Evolutionary conservation across 139 green algal genomes (phyloP), one percentile per base, ranked within the genome.

Genomic region (Coelastrella sp.): DNA sequence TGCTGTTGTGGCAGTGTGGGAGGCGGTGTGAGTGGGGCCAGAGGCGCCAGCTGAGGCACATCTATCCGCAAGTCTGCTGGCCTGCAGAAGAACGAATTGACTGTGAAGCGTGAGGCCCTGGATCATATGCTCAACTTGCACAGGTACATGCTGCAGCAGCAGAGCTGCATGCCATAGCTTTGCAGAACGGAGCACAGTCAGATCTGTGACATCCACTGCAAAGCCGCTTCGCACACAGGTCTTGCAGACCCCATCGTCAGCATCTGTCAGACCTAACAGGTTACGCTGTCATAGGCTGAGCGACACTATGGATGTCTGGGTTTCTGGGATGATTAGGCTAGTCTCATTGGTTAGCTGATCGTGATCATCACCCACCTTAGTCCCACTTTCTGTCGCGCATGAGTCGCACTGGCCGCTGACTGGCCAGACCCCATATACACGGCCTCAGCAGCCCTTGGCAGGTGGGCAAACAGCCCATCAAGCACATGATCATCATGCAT

Each of bases 51-150:
- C 47, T 61, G 73, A 8, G 81, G 85, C 4, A 92, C 77, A 14
- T 89, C 93, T 47, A 93, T 59, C 2, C 93, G 90, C 0, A 92
- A 5, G 54, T 93, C 91, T 0, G 87, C 32, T 4, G 93, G 87
- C 84, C 93, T 91, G 75, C 54, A 80, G 20, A n/a, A 22, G 73
- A 90, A 59, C 14, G 8, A 76, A 20, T 5, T 20, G 13, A 14
- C 4, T 20, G 16, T 14, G 4, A 71, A 71, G 32, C 32, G 32
- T 47, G 32, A 47, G 32, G 32, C 64, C 64, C 16, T 71, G 4
- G 16, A 7, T 20, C 32, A 47, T 47, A 47, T 47, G 32, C 32
- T 47, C 64, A 11, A 71, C 64, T 14, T 71, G 64, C 64, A 19
- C 61, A 71, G 8, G 61, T 71, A 13, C 61, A 71, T 71, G 61